Evolutionary conservation across 306 rosid genomes (phyloP).

Genomic region (Vigna angularis): DNA sequence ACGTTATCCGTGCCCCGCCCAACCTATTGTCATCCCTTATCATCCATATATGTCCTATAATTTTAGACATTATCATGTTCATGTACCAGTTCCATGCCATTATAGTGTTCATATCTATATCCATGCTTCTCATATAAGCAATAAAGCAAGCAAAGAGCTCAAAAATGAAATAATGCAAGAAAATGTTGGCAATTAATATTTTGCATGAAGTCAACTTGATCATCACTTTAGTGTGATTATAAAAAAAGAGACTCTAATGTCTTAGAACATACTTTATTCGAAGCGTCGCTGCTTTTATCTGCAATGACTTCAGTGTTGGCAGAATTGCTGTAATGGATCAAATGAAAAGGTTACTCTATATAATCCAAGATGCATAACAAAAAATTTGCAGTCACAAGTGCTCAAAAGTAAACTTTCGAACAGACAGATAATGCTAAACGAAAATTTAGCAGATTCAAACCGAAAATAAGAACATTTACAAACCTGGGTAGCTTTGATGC

Average conservation of each 20-base stretch:
- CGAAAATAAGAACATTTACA: slow-evolving; percentile 48
- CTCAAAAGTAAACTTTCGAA: slow-evolving; percentile 29
- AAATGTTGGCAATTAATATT: slow-evolving; percentile 13
- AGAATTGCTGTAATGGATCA: slow-evolving; percentile 58
- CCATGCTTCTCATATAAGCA: neutral
- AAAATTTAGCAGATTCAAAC: slow-evolving; percentile 33
- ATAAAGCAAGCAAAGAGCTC: slow-evolving; percentile 21
- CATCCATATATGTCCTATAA: neutral
- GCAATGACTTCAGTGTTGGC: slow-evolving; percentile 45
- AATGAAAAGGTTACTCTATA: slow-evolving; percentile 34
- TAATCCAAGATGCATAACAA: slow-evolving; percentile 31
- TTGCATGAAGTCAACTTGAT: slow-evolving; percentile 33
- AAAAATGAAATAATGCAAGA: neutral
- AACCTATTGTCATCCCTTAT: too few species aligned
- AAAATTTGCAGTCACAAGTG: slow-evolving; percentile 25
- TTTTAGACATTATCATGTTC: neutral
- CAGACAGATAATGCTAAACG: slow-evolving; percentile 24
- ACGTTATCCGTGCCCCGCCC: too few species aligned
- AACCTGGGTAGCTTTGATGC: slow-evolving; percentile 70
- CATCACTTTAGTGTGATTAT: slow-evolving; percentile 33
- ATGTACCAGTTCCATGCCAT: neutral
- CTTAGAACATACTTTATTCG: slow-evolving; percentile 59
- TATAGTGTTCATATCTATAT: slow-evolving; percentile 8
- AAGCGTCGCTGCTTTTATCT: slow-evolving; percentile 41
- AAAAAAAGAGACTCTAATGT: slow-evolving; percentile 10